These are phyloP conservation scores for Talaromyces atroroseus DNA, from an alignment of 2,329 filamentous ascomycete genomes.

Conservation along the genomic window DNA sequence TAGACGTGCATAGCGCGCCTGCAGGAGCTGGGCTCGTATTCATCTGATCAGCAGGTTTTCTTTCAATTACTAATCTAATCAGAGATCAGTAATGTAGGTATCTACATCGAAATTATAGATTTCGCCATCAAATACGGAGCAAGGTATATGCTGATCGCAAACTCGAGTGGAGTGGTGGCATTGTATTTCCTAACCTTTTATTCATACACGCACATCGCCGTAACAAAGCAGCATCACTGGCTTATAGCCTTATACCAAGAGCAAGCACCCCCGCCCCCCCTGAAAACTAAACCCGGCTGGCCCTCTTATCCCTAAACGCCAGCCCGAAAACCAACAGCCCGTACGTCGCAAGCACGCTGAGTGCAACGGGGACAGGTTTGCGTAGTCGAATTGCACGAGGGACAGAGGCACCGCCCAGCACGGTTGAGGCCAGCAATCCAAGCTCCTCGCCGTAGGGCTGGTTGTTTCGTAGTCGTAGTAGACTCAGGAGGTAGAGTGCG, in stretches of 20 bases:
- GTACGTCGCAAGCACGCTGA: constrained; percentile 73
- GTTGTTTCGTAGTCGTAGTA: constrained; percentile 68
- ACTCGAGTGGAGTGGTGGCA: neutral
- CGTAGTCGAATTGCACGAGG: constrained; percentile 76
- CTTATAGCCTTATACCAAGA: neutral
- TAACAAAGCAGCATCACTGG: neutral
- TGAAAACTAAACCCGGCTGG: constrained; percentile 5
- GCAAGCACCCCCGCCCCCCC: too few relatives aligned
- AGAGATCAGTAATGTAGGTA: too few relatives aligned
- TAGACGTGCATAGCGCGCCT: neutral
- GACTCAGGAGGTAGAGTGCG: constrained; percentile 69
- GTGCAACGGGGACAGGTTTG: constrained; percentile 76
- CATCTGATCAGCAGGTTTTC: too few relatives aligned
- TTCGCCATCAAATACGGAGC: too few relatives aligned
- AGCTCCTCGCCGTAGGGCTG: constrained; percentile 81
- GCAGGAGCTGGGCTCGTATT: neutral
- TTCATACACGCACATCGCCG: neutral
- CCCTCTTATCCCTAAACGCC: constrained; percentile 48
- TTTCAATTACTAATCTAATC: too few relatives aligned
- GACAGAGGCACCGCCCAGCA: constrained; percentile 77
- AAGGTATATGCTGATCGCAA: neutral
- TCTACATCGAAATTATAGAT: too few relatives aligned
- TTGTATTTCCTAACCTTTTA: neutral
- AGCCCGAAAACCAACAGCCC: constrained; percentile 75
- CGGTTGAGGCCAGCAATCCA: constrained; percentile 77